These are phyloP conservation scores for Carpinus fangiana DNA, from an alignment of 306 rosid species.

Conservation along the genomic window DNA sequence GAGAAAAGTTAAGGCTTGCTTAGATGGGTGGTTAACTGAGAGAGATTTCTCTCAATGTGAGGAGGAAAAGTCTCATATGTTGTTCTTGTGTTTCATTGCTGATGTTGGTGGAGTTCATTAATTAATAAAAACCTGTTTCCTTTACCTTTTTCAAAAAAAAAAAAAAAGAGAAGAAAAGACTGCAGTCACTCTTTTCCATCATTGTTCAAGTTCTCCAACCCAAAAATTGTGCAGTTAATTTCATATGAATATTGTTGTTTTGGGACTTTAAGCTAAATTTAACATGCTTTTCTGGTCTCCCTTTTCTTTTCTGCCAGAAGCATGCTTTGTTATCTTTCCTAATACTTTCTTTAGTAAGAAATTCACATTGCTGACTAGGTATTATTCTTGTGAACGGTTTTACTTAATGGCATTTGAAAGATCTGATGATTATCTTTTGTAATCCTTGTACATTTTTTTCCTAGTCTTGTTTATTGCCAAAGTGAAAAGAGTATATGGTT, in stretches of 20 bases:
- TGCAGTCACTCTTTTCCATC: too few relatives aligned
- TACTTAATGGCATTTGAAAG: too few relatives aligned
- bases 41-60: conserved; percentile 4
- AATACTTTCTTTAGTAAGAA: background rate
- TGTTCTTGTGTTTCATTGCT: conserved; percentile 9
- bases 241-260: background rate
- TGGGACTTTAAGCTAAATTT: background rate
- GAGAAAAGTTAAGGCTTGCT: conserved; percentile 6
- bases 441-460: background rate
- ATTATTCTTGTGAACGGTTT: too few relatives aligned
- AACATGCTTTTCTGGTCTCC: background rate
- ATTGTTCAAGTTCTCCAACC: background rate
- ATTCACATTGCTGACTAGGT: background rate
- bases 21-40: conserved; percentile 5
- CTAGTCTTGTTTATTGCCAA: background rate
- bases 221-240: background rate
- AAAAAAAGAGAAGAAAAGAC: too few relatives aligned
- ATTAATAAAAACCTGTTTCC: background rate
- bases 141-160: too few relatives aligned
- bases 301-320: background rate
- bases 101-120: conserved; percentile 9
- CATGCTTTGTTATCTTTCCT: background rate
- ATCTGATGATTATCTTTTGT: background rate
- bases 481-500: background rate
- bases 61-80: background rate